A percentile compares a stretch with the other conserved stretches of the same genome.
Evolutionary conservation across 1,284 basidiomycete species (phyloP).

Genomic region (Ganoderma resinaceum): DNA sequence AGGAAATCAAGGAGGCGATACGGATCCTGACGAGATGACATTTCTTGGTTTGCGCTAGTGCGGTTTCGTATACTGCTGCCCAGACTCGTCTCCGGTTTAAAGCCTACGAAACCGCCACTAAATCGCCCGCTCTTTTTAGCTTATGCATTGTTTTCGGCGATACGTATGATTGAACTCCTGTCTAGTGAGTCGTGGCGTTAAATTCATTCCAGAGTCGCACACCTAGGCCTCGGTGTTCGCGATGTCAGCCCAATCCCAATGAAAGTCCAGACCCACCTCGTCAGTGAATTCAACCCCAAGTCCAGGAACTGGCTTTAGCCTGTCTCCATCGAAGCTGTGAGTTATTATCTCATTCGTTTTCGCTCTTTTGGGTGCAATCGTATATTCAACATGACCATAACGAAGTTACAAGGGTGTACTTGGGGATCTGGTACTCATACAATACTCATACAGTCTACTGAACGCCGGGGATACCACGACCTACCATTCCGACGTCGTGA

Average conservation of each 20-base stretch:
- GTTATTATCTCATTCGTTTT: too few relatives aligned
- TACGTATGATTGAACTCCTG: background rate
- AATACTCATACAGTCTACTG: slow-evolving; percentile 21
- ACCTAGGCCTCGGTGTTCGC: background rate
- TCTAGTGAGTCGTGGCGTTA: background rate
- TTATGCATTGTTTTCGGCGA: background rate
- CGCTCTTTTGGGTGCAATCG: too few relatives aligned
- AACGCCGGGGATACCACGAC: slow-evolving; percentile 38
- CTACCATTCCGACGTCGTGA: slow-evolving; percentile 16
- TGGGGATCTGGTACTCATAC: too few relatives aligned
- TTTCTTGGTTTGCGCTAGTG: background rate
- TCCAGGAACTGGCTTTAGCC: too few relatives aligned
- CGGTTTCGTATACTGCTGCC: background rate
- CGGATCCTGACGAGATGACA: background rate
- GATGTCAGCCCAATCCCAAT: too few relatives aligned
- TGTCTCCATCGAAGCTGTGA: too few relatives aligned
- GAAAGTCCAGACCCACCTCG: too few relatives aligned
- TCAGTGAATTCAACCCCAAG: too few relatives aligned
- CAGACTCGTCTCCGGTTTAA: background rate
- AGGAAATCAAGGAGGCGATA: slow-evolving; percentile 5
- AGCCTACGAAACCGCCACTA: background rate
- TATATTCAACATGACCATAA: too few relatives aligned
- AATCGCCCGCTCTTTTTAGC: background rate
- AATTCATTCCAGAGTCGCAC: background rate
- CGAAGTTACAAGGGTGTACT: too few relatives aligned